Conservation (phyloP, 78 protist genomes). For the Emiliania huxleyi region DNA sequence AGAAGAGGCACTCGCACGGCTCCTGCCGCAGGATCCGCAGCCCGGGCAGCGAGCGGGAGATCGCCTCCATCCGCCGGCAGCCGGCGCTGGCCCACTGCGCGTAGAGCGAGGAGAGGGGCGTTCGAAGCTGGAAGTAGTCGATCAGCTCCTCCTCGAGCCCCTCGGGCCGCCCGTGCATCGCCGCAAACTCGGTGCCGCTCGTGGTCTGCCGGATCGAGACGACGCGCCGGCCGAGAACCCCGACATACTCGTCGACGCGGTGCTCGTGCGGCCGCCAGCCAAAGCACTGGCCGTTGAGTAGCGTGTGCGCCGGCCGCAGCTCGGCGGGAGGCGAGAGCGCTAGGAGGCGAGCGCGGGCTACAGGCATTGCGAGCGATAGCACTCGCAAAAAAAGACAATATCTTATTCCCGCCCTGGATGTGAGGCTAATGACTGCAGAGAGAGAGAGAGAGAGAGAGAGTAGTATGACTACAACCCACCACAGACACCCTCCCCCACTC, state of each 20-base stretch:
- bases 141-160: neutral
- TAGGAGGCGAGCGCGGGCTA: too few relatives aligned
- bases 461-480: too few relatives aligned
- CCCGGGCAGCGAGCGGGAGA: neutral
- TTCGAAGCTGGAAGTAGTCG: constrained; percentile 16
- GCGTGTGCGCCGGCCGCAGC: constrained; percentile 35
- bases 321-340: neutral
- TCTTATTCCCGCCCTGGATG: too few relatives aligned
- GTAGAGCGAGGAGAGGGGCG: constrained; percentile 11
- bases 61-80: neutral
- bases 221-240: constrained; percentile 5
- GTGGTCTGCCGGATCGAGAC: neutral
- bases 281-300: constrained; percentile 30
- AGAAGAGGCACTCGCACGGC: constrained; percentile 81
- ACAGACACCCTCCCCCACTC: too few relatives aligned
- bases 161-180: too few relatives aligned
- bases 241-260: neutral
- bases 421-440: too few relatives aligned
- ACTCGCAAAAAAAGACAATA: too few relatives aligned
- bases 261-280: neutral
- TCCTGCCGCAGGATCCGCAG: constrained; percentile 53
- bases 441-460: too few relatives aligned
- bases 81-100: neutral
- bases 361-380: too few relatives aligned
- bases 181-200: neutral